Conservation (phyloP, 352 stramenopile species). For the Globisporangium viniferum region DNA sequence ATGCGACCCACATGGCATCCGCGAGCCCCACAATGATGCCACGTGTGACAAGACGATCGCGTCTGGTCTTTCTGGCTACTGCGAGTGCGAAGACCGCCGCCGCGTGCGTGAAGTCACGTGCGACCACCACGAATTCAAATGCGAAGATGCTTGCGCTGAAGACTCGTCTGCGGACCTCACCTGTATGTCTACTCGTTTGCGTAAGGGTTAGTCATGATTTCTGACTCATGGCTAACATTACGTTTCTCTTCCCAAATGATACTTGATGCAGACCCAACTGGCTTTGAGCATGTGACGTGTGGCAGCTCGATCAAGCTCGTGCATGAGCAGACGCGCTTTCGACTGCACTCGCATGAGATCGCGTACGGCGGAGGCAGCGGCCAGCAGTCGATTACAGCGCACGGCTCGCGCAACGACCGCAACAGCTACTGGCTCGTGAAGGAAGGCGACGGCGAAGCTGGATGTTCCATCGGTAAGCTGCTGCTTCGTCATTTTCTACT, state of each 20-base stretch:
- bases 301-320: conserved; percentile 84
- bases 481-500: background rate
- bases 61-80: conserved; percentile 59
- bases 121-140: conserved; percentile 79
- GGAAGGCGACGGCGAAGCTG: conserved; percentile 48
- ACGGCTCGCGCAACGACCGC: conserved; percentile 67
- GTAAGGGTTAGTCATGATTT: too few species aligned
- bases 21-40: conserved; percentile 60
- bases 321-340: conserved; percentile 68
- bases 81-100: conserved; percentile 75
- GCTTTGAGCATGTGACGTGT: conserved; percentile 81
- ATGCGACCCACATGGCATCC: conserved; percentile 69
- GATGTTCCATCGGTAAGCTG: conserved; percentile 35
- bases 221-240: background rate
- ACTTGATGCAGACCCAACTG: conserved; percentile 44
- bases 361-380: conserved; percentile 71
- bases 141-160: conserved; percentile 59
- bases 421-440: conserved; percentile 89
- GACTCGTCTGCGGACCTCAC: conserved; percentile 70
- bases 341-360: conserved; percentile 84
- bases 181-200: conserved; percentile 33
- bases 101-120: conserved; percentile 73
- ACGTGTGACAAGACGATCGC: conserved; percentile 49
- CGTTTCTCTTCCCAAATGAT: background rate
- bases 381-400: conserved; percentile 77